Base-by-base conservation (phyloP, 1,284 basidiomycete genomes). In the Rhodotorula sp. region DNA sequence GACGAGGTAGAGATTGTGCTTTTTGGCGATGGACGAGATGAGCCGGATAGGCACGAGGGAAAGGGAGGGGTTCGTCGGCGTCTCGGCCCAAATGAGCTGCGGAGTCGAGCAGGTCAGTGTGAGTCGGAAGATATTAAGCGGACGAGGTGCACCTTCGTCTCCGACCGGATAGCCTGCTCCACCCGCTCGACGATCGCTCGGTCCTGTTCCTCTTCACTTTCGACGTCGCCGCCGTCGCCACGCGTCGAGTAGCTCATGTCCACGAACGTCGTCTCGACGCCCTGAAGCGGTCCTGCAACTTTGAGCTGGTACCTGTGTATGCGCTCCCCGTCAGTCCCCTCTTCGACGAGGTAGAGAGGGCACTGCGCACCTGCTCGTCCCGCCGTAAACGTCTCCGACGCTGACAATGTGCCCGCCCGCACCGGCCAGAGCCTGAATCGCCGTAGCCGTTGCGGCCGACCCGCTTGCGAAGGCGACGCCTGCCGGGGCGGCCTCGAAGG, bases 51-150 rank as follows among this genome's bases (percentile, higher is more conserved):
- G 89, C 71, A 95, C 88, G 48, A 97, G 83, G n/a, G 90, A 88
- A 21, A 98, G 88, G 1, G 92, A 93, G 0, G 96, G 96, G 83
- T 98, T 98, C 25, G 94, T 97, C 0, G 95, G 96, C 0, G 91
- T 87, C 83, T 99, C 95, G 80, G 97, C 88, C 94, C 94, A 98
- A 70, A 99, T 87, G n/a, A 98, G 85, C 90, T 95, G 76, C 6
- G 60, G 19, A 10, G n/a, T 3, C 25, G 13, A 46, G 32, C 34
- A n/a, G 22, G 12, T 25, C 44, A 36, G 13, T 19, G 46, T 13
- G 34, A 0, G 36, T 9, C 25, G 34, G 9, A 22, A 4, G 36
- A 2, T 7, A 25, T 19, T 13, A 6, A 2, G 34, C 46, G 21
- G 10, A n/a, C 0, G 60, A 81, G 46, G 46, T 86, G 57, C 67